These are phyloP conservation scores for Epichloe amarillans DNA, from an alignment of 2,329 filamentous ascomycete species.

Conservation along the genomic window DNA sequence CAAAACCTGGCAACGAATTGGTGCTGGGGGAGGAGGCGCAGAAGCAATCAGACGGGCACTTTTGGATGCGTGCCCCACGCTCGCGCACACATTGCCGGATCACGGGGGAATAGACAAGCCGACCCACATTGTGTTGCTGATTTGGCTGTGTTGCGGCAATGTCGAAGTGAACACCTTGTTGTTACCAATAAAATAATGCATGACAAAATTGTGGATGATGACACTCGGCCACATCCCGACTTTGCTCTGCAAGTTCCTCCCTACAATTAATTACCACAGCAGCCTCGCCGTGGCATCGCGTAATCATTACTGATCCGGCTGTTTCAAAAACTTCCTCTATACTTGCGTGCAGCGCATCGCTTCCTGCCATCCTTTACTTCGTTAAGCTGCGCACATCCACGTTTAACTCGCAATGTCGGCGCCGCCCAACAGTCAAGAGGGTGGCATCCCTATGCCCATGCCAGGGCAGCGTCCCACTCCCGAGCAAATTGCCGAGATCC, in stretches of 20 bases:
- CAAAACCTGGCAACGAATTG: background rate
- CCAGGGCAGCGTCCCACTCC: slow-evolving; percentile 48
- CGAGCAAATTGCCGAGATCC: slow-evolving; percentile 76
- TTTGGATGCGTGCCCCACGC: too few species aligned
- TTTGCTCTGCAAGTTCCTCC: background rate
- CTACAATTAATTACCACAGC: background rate
- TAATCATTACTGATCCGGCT: background rate
- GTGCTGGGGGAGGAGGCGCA: background rate
- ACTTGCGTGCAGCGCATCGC: too few species aligned
- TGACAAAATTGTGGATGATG: slow-evolving; percentile 2
- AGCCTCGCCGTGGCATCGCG: background rate
- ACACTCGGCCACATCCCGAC: slow-evolving; percentile 4
- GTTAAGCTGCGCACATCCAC: background rate
- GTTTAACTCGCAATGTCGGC: slow-evolving; percentile 14
- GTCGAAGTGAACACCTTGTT: slow-evolving; percentile 25
- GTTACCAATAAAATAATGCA: slow-evolving; percentile 10
- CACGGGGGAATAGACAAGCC: slow-evolving; percentile 19
- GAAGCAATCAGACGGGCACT: too few species aligned
- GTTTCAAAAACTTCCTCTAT: background rate
- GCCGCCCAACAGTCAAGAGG: slow-evolving; percentile 12
- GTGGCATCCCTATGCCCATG: slow-evolving; percentile 14
- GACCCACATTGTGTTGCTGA: slow-evolving; percentile 4
- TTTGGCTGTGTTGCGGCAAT: background rate
- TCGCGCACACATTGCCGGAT: background rate
- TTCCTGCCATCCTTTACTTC: slow-evolving; percentile 6